Base-by-base conservation (phyloP, 805 yeast genomes). In the Wickerhamomyces hampshirensis region DNA sequence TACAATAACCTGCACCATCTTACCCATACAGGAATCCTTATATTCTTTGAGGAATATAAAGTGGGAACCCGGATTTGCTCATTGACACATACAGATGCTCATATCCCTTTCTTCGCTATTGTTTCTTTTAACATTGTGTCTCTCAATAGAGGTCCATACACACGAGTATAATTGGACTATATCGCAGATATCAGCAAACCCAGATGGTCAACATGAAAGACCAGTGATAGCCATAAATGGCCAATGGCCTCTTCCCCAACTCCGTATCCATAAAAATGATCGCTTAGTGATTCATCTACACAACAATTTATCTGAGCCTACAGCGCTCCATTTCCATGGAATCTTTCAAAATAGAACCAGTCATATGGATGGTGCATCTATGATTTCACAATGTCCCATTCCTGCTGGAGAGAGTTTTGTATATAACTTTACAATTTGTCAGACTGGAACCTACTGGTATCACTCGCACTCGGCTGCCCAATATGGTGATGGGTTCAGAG, bases 311-410 rank as follows among this genome's bases (percentile, higher is more conserved):
- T 61, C 58, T 4, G 70, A 66, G 33, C 49, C 64, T 0, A 82
- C 91, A 11, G 46, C 74, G 1, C 33, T 74, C n/a, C 81, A 75
- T 44, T 73, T 71, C 52, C 80, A 73, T 42, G 98, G 98, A 40
- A 55, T 91, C 56, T 91, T 83, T 76, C 67, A 63, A 46, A 71
- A 80, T 48, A 84, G 82, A 23, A 63, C 88, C 12, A 68, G 56
- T 52, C 80, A 73, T 55, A 82, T 83, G 89, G 98, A 91, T 60
- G 98, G 98, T 40, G 94, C 95, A n/a, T 84, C 82, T 51, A 66
- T 75, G 73, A 69, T 89, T 32, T 75, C 84, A 26, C 96, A 89
- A 64, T 30, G 32, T 18, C 48, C 74, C 2, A 68, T 75, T n/a
- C 53, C 53, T 6, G 63, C 69, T 8, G 75, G 73, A 1, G 55